phyloP scores from a whole-genome alignment of 2,329 filamentous ascomycete species.

The Trichothecium sympodiale region DNA sequence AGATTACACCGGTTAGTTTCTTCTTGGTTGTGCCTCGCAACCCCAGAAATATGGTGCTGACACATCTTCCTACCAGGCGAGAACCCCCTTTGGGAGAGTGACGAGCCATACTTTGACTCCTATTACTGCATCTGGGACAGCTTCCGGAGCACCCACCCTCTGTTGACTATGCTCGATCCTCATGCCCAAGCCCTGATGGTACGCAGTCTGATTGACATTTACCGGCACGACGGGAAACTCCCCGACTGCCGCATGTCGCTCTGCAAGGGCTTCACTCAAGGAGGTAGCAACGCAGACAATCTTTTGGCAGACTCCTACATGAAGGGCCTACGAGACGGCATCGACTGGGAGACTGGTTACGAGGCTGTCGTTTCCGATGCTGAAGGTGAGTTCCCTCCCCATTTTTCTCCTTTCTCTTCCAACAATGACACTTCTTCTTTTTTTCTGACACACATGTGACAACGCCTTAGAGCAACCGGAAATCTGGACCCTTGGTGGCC shows the following conservation, averaged over 20 bases:
- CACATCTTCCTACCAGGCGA: conserved; percentile 63
- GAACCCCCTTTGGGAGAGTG: conserved; percentile 59
- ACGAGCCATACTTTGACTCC: conserved; percentile 65
- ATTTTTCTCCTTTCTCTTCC: conserved; percentile 31
- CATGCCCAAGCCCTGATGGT: conserved; percentile 57
- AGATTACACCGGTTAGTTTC: conserved; percentile 46
- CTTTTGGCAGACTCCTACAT: conserved; percentile 59
- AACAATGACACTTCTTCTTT: no score
- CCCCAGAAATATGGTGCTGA: conserved; percentile 9
- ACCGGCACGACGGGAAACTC: conserved; percentile 54
- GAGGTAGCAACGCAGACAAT: conserved; percentile 66
- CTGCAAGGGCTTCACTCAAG: conserved; percentile 66
- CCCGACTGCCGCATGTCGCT: conserved; percentile 71
- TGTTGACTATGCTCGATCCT: conserved; percentile 62
- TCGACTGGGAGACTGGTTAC: conserved; percentile 62
- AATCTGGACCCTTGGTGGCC: conserved; percentile 58
- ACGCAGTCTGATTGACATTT: conserved; percentile 60
- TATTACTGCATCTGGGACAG: conserved; percentile 63
- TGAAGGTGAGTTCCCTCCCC: conserved; percentile 32
- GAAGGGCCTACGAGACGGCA: conserved; percentile 53
- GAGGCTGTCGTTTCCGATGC: conserved; percentile 65
- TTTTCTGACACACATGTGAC: not conserved
- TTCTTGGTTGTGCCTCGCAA: not conserved
- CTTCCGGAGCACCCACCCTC: conserved; percentile 58
- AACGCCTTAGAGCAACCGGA: conserved; percentile 29